Percentiles rank a stretch among this genome's conserved stretches.
Evolutionary conservation across 768 basidiomycete species (phyloP).

Genomic region (Tylopilus cervinicoccineus): DNA sequence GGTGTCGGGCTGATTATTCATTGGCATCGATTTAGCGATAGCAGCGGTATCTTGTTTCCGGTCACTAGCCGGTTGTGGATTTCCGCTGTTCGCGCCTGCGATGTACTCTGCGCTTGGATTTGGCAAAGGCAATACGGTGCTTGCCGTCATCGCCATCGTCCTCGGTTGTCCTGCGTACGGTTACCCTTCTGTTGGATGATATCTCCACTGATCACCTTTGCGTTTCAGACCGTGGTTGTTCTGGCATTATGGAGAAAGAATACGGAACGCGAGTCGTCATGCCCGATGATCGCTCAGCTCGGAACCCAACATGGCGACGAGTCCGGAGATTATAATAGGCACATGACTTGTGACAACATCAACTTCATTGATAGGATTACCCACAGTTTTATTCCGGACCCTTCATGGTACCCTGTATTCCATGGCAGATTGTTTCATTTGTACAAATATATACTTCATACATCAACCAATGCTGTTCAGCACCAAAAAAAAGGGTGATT

Average conservation of each 20-base stretch:
- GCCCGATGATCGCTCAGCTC: conserved; percentile 28
- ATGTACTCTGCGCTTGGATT: conserved; percentile 67
- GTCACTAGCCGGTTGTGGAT: conserved; percentile 65
- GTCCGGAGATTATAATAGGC: no score
- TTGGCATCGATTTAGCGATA: conserved; percentile 40
- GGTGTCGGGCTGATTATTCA: neutral
- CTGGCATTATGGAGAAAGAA: conserved; percentile 45
- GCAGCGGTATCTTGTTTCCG: conserved; percentile 63
- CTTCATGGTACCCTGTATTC: no score
- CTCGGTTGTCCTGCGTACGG: conserved; percentile 54
- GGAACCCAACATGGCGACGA: no score
- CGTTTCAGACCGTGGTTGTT: conserved; percentile 39
- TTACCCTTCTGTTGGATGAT: neutral
- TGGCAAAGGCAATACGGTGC: conserved; percentile 64
- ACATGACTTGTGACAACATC: no score
- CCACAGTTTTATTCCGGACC: no score
- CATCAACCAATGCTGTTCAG: no score
- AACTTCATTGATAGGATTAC: no score
- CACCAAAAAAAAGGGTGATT: no score
- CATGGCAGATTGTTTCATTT: no score
- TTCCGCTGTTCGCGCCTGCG: conserved; percentile 72
- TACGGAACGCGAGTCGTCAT: conserved; percentile 47
- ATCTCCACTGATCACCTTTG: conserved; percentile 31
- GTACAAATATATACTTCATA: no score
- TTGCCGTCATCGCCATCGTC: conserved; percentile 53